Conservation (phyloP, 208 protist genomes). For the Trypanosomatidae sp. region DNA sequence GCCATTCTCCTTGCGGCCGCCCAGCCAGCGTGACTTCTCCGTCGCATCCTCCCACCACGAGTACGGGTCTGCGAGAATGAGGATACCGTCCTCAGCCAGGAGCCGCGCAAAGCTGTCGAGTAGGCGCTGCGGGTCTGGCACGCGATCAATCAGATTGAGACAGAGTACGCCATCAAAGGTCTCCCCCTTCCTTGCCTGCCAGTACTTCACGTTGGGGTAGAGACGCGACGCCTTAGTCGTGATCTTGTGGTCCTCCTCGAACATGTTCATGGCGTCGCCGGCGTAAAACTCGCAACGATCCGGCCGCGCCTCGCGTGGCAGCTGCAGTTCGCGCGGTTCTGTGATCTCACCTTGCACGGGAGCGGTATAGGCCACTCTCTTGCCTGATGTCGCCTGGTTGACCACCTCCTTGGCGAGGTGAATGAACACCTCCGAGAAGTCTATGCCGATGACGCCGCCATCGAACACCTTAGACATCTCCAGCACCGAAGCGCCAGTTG, state of each 20-base stretch:
- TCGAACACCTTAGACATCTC: conserved; percentile 85
- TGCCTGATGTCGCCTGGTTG: conserved; percentile 5
- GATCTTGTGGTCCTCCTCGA: conserved; percentile 32
- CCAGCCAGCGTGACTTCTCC: conserved; percentile 64
- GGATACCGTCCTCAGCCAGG: conserved; percentile 55
- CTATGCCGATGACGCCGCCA: conserved; percentile 67
- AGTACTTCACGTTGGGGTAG: conserved; percentile 48
- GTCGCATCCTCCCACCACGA: conserved; percentile 83
- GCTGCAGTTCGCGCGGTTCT: conserved; percentile 30
- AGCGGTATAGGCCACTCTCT: conserved; percentile 47
- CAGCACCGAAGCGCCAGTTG: conserved; percentile 73
- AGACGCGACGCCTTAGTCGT: conserved; percentile 19
- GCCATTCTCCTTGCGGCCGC: conserved; percentile 44
- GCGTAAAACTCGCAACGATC: conserved; percentile 55
- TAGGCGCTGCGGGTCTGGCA: conserved; percentile 66
- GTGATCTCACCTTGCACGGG: conserved; percentile 66
- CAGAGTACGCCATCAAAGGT: conserved; percentile 79
- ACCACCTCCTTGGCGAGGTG: conserved; percentile 57
- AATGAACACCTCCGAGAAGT: conserved; percentile 78
- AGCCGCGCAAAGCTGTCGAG: conserved; percentile 48
- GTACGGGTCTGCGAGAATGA: conserved; percentile 86
- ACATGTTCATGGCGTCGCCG: conserved; percentile 68
- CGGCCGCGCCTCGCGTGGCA: conserved; percentile 30
- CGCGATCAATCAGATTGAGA: conserved; percentile 81
- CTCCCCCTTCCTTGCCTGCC: conserved; percentile 48